Evolutionary conservation across 768 basidiomycete genomes (phyloP).

Genomic region (Russula griseocarnosa): DNA sequence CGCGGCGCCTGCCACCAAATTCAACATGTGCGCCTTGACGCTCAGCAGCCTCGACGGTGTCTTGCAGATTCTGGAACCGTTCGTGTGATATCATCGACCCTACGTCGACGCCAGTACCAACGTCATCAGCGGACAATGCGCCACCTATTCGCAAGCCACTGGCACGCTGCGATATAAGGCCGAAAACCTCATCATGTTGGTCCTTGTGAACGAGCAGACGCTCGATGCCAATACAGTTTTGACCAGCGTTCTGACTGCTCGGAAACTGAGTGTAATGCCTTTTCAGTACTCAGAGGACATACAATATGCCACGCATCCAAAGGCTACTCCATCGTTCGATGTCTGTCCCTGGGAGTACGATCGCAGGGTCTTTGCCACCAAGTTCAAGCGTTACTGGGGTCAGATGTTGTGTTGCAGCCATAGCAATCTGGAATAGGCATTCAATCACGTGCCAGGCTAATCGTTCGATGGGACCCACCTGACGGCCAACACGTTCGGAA

Average conservation of each 20-base stretch:
- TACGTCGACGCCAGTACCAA: constrained; percentile 69
- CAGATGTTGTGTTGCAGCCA: constrained; percentile 78
- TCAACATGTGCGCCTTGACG: constrained; percentile 60
- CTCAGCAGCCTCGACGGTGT: constrained; percentile 61
- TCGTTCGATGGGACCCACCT: constrained; percentile 42
- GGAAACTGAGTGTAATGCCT: background rate
- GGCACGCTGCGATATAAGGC: constrained; percentile 59
- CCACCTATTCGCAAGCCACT: constrained; percentile 72
- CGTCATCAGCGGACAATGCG: constrained; percentile 68
- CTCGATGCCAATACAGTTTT: constrained; percentile 97
- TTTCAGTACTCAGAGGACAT: constrained; percentile 35
- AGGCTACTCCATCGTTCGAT: constrained; percentile 72
- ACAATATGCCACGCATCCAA: constrained; percentile 93
- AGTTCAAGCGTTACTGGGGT: constrained; percentile 93
- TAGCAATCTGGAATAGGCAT: constrained; percentile 54
- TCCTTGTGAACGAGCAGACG: constrained; percentile 79
- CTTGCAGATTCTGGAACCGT: constrained; percentile 50
- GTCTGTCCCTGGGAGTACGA: constrained; percentile 84
- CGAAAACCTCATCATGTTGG: constrained; percentile 73
- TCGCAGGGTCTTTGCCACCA: constrained; percentile 91
- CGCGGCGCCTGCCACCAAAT: constrained; percentile 60
- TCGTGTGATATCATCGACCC: constrained; percentile 59
- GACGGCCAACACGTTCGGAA: constrained; percentile 71
- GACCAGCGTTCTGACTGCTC: constrained; percentile 81
- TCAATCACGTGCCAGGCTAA: constrained; percentile 6